Conservation (phyloP, 306 rosid species). For the Gastrolobium bilobum region DNA sequence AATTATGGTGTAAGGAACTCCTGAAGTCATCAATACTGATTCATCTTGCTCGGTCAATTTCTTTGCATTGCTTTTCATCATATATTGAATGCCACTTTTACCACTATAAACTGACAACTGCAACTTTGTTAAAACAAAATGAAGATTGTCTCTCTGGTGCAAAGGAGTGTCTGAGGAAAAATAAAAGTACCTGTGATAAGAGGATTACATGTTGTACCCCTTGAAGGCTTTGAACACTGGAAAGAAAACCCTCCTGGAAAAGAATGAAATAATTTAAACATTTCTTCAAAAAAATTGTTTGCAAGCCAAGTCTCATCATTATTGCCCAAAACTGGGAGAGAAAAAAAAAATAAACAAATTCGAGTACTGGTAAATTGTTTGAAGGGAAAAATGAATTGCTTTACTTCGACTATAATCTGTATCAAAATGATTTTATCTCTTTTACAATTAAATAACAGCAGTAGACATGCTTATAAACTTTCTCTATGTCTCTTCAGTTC, state of each 20-base stretch:
- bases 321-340: neutral
- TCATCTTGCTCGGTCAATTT: conserved; percentile 90
- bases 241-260: conserved; percentile 88
- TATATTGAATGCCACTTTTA: conserved; percentile 75
- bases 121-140: conserved; percentile 69
- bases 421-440: neutral
- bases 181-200: conserved; percentile 79
- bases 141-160: conserved; percentile 34
- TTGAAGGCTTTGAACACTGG: conserved; percentile 68
- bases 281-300: conserved; percentile 7
- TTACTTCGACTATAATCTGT: neutral
- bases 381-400: neutral
- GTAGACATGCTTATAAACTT: neutral
- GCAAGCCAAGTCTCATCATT: conserved; percentile 16
- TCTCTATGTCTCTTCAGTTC: conserved; percentile 8
- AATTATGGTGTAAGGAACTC: conserved; percentile 86
- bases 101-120: conserved; percentile 94
- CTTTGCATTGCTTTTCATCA: conserved; percentile 76
- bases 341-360: neutral
- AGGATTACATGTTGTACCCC: conserved; percentile 84
- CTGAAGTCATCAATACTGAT: conserved; percentile 60
- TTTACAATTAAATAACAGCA: neutral
- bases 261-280: conserved; percentile 35
- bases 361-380: neutral
- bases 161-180: conserved; percentile 6